Conservation (phyloP, 495 filamentous ascomycete genomes). For the Aspergillus nidulans region DNA sequence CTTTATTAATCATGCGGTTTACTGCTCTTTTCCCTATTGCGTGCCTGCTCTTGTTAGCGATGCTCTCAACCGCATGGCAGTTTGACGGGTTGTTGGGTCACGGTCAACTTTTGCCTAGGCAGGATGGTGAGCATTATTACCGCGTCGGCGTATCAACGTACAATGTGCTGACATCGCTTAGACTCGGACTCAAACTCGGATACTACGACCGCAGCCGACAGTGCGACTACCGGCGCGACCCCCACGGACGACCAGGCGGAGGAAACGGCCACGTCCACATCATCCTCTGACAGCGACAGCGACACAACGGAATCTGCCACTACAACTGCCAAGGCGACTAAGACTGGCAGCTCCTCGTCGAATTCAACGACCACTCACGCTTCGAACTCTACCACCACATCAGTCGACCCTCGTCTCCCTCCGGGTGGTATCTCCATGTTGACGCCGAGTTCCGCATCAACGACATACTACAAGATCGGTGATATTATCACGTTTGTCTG, state of each 20-base stretch:
- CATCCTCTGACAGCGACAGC: not conserved
- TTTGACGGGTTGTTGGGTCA: slow-evolving; percentile 27
- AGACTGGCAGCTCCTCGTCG: slow-evolving; percentile 19
- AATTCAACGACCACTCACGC: slow-evolving; percentile 30
- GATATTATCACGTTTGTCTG: slow-evolving; percentile 81
- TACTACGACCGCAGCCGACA: slow-evolving; percentile 20
- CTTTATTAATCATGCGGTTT: slow-evolving; percentile 30
- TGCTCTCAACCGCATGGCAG: slow-evolving; percentile 48
- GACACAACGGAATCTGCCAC: slow-evolving; percentile 21
- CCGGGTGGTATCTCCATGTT: slow-evolving; percentile 79
- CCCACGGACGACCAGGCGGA: slow-evolving; percentile 7
- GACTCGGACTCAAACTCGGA: slow-evolving; percentile 8
- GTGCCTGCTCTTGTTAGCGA: slow-evolving; percentile 41
- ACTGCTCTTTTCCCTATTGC: slow-evolving; percentile 27
- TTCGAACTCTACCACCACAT: slow-evolving; percentile 41
- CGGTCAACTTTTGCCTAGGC: slow-evolving; percentile 31
- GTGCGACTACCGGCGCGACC: slow-evolving; percentile 21
- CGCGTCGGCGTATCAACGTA: not conserved
- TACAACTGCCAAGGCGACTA: slow-evolving; percentile 19
- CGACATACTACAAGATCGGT: slow-evolving; percentile 83
- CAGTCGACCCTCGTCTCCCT: slow-evolving; percentile 54
- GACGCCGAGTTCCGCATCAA: slow-evolving; percentile 58
- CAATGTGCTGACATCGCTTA: not conserved
- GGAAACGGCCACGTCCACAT: slow-evolving; percentile 10
- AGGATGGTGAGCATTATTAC: slow-evolving; percentile 25